These are phyloP conservation scores for Fraxinus nigra DNA, from an alignment of 305 asterid species.

Conservation along the genomic window DNA sequence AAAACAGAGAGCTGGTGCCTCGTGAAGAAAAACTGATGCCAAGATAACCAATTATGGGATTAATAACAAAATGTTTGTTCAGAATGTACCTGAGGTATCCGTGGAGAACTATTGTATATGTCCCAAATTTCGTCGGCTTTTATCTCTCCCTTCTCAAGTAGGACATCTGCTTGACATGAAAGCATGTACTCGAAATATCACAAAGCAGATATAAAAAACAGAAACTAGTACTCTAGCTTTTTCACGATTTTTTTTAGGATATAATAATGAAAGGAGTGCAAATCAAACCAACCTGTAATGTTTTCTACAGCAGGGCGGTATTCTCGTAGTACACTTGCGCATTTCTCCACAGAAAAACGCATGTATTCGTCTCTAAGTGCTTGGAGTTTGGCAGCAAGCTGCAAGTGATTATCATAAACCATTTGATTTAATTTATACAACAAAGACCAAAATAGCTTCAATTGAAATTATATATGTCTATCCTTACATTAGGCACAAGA, in stretches of 20 bases:
- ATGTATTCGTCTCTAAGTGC: constrained; percentile 92
- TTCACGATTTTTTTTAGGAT: background rate
- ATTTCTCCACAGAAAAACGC: constrained; percentile 84
- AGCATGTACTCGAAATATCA: constrained; percentile 23
- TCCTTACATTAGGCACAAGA: constrained; percentile 87
- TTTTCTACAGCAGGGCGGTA: constrained; percentile 76
- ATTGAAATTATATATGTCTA: constrained; percentile 13
- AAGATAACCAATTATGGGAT: background rate
- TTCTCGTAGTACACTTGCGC: constrained; percentile 65
- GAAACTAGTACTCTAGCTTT: constrained; percentile 12
- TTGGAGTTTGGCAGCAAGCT: constrained; percentile 91
- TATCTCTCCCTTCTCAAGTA: constrained; percentile 85
- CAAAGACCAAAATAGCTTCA: constrained; percentile 11
- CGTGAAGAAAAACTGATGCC: constrained; percentile 1
- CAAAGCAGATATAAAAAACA: constrained; percentile 18
- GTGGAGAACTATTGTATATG: constrained; percentile 59
- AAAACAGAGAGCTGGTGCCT: background rate
- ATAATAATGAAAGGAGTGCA: constrained; percentile 17
- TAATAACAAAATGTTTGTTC: constrained; percentile 5
- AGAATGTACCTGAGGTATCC: constrained; percentile 67
- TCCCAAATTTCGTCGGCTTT: constrained; percentile 85
- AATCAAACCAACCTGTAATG: constrained; percentile 60
- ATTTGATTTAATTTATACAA: constrained; percentile 3
- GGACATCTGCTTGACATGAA: constrained; percentile 59
- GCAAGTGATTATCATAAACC: constrained; percentile 30